Percentiles rank a stretch among this genome's conserved stretches.
These are phyloP conservation scores for Irineochytrium annulatum DNA, from an alignment of 192 early-diverging fungal genomes.

Conservation along the genomic window DNA sequence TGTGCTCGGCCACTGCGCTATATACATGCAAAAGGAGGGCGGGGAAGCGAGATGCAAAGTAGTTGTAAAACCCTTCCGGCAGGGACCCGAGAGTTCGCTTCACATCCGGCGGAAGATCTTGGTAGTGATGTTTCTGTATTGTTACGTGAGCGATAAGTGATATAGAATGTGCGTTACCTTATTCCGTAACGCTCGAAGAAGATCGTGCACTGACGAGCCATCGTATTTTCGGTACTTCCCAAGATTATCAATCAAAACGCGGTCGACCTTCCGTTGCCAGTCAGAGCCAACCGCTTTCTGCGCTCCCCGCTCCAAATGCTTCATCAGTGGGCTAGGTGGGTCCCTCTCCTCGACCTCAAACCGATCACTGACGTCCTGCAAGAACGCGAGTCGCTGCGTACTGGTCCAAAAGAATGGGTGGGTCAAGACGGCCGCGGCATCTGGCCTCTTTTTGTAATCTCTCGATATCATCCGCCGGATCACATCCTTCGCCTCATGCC, in stretches of 20 bases:
- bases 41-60: slow-evolving; percentile 90
- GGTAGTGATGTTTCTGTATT: slow-evolving; percentile 90
- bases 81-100: slow-evolving; percentile 74
- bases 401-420: slow-evolving; percentile 97
- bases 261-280: slow-evolving; percentile 75
- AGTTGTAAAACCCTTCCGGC: slow-evolving; percentile 82
- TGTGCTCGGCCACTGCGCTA: slow-evolving; percentile 59
- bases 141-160: slow-evolving; percentile 17
- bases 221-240: slow-evolving; percentile 94
- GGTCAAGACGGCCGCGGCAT: slow-evolving; percentile 66
- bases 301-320: slow-evolving; percentile 60
- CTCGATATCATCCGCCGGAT: slow-evolving; percentile 84
- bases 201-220: slow-evolving; percentile 73
- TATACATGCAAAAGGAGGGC: slow-evolving; percentile 84
- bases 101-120: slow-evolving; percentile 77
- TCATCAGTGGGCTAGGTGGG: slow-evolving; percentile 61
- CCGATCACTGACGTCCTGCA: slow-evolving; percentile 94
- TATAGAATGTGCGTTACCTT: slow-evolving; percentile 57
- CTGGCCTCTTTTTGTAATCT: slow-evolving; percentile 72
- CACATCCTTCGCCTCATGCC: slow-evolving; percentile 84
- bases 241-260: slow-evolving; percentile 69
- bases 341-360: slow-evolving; percentile 83
- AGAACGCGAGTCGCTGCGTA: slow-evolving; percentile 75
- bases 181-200: slow-evolving; percentile 87
- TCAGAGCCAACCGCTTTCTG: slow-evolving; percentile 62